Evolutionary conservation across 306 rosid species (phyloP), one percentile per base, ranked within the genome.

Genomic region (Geum urbanum): DNA sequence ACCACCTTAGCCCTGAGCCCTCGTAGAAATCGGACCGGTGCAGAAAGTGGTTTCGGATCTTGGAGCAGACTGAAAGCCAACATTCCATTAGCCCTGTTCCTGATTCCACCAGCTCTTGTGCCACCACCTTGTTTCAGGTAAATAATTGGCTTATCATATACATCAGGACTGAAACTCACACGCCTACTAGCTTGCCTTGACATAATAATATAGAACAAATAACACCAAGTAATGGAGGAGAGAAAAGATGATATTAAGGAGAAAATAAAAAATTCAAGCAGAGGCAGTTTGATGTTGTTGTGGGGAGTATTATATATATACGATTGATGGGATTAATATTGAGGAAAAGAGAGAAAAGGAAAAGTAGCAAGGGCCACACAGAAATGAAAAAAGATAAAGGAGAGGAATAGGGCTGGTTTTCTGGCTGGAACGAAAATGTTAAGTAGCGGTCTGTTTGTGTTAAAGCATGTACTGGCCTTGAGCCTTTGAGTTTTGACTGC

Each of bases 111-210:
- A 4, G 56, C 78, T 72, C 75, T 78, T 19, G 76, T 47, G 1
- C 73, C 63, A 9, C 64, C 48, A 3, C 76, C 48, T 4, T 79
- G 70, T 52, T 79, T 85, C 49, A 75, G 86, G 71, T 79, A 81
- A 15, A 85, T 78, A 43, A 78, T 60, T 14, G 89, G 92, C 81
- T 55, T 80, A 3, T 89, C 95, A 66, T 84, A 75, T n/a, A 84
- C 79, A 61, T 87, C 92, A 40, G 92, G 89, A 77, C 96, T 91
- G 76, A 87, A 88, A 76, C 89, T 80, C 71, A 82, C 86, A 46
- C 91, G 80, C 68, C 71, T 86, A 74, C 83, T 78, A 20, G 77
- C 75, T 73, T 76, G 84, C 67, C 86, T 85, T 53, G 90, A 76
- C 99, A 94, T 94, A 0, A 15, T 53, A 60, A 9, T 37, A 14